phyloP scores from a whole-genome alignment of 805 yeast species.

The Candida arabinofermentans region DNA sequence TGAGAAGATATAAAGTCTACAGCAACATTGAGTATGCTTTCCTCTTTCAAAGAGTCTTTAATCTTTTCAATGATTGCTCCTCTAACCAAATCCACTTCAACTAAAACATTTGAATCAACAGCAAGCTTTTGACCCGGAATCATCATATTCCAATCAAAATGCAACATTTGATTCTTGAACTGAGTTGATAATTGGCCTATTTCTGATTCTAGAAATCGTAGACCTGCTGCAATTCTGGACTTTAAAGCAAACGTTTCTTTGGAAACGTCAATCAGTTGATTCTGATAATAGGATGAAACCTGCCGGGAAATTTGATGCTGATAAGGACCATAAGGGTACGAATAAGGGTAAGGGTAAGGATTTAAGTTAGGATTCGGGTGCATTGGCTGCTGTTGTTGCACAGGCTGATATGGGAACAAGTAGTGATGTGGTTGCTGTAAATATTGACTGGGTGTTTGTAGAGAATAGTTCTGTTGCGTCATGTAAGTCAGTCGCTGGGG shows the following conservation, averaged over 20 bases:
- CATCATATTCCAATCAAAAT: not conserved
- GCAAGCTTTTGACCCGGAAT: not conserved
- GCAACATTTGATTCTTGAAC: slow-evolving; percentile 2
- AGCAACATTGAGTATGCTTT: not conserved
- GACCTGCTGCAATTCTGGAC: slow-evolving; percentile 1
- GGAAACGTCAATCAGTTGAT: slow-evolving; percentile 1
- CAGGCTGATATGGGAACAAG: not conserved
- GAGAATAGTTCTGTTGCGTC: too few species aligned
- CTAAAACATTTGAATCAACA: not conserved
- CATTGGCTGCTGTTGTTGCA: not conserved
- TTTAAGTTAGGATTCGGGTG: too few species aligned
- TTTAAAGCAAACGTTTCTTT: not conserved
- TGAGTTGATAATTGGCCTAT: slow-evolving; percentile 1
- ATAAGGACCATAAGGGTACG: too few species aligned
- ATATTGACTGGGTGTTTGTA: too few species aligned
- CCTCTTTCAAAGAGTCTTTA: not conserved
- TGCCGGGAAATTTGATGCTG: not conserved
- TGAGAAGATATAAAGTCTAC: not conserved
- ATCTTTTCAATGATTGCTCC: not conserved
- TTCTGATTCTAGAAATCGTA: not conserved
- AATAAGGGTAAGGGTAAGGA: not conserved
- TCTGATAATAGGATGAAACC: not conserved
- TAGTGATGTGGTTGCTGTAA: too few species aligned
- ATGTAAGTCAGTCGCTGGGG: too few species aligned
- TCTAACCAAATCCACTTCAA: not conserved